A percentile compares a stretch with the other conserved stretches of the same genome.
Evolutionary conservation across 2,329 filamentous ascomycete genomes (phyloP).

Genomic region (Cytospora schulzeri): DNA sequence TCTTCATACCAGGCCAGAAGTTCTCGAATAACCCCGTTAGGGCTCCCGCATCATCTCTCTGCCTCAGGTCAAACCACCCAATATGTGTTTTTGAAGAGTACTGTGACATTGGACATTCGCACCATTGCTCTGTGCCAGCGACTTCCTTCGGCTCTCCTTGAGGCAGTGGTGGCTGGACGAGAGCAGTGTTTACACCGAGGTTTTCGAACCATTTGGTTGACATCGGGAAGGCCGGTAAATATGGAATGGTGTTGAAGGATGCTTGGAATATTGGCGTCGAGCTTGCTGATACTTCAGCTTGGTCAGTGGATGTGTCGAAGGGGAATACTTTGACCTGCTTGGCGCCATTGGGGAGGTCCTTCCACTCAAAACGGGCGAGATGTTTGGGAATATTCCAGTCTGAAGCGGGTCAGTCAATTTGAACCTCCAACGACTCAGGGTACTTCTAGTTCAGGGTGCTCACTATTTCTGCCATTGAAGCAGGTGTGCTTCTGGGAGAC

Average conservation of each 20-base stretch:
- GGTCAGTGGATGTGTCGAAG: slow-evolving; percentile 40
- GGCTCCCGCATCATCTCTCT: slow-evolving; percentile 37
- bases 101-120: slow-evolving; percentile 39
- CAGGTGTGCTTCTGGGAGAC: slow-evolving; percentile 55
- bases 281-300: slow-evolving; percentile 38
- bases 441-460: slow-evolving; percentile 28
- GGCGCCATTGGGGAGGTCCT: slow-evolving; percentile 39
- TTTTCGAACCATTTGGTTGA: slow-evolving; percentile 42
- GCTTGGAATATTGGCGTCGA: slow-evolving; percentile 48
- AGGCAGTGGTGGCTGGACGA: slow-evolving; percentile 55
- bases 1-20: slow-evolving; percentile 38
- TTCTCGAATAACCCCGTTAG: slow-evolving; percentile 30
- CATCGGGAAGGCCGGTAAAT: slow-evolving; percentile 48
- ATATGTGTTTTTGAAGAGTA: slow-evolving; percentile 38
- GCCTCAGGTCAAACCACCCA: slow-evolving; percentile 51
- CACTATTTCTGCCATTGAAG: slow-evolving; percentile 55
- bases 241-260: slow-evolving; percentile 45
- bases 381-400: slow-evolving; percentile 61
- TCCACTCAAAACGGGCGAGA: slow-evolving; percentile 54
- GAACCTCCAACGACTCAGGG: neutral
- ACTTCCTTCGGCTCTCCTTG: slow-evolving; percentile 45
- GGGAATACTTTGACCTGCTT: slow-evolving; percentile 49
- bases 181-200: slow-evolving; percentile 44
- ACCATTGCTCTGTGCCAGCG: slow-evolving; percentile 51
- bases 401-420: slow-evolving; percentile 28